phyloP scores from a whole-genome alignment of 2,329 filamentous ascomycete genomes.

The Alternaria viburni region DNA sequence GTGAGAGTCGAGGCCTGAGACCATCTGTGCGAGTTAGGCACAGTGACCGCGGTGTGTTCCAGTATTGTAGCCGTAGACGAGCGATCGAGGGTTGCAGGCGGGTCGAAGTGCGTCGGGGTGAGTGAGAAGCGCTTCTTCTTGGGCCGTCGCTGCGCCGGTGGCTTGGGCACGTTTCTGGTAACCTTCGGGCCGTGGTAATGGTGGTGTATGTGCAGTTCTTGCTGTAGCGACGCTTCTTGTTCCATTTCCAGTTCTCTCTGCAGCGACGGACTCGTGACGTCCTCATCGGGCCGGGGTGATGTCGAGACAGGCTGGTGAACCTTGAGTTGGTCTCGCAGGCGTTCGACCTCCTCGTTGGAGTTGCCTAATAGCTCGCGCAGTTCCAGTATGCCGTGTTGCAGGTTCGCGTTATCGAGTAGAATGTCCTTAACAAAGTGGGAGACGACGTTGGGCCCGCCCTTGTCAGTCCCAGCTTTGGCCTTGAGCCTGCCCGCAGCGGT shows the following conservation, averaged over 20 bases:
- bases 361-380: conserved; percentile 86
- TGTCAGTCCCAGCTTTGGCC: conserved; percentile 67
- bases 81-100: conserved; percentile 50
- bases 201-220: conserved; percentile 88
- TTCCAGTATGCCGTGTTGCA: conserved; percentile 91
- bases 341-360: conserved; percentile 93
- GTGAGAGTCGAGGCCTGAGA: conserved; percentile 69
- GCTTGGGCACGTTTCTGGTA: conserved; percentile 55
- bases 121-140: conserved; percentile 74
- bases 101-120: conserved; percentile 59
- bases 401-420: conserved; percentile 89
- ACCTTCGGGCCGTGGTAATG: conserved; percentile 74
- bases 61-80: conserved; percentile 65
- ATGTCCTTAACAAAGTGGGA: conserved; percentile 96
- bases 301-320: conserved; percentile 72
- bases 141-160: conserved; percentile 59
- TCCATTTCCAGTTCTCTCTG: conserved; percentile 70
- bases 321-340: conserved; percentile 79
- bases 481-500: conserved; percentile 80
- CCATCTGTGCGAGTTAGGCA: conserved; percentile 65
- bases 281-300: conserved; percentile 20
- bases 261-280: conserved; percentile 58
- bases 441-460: conserved; percentile 73
- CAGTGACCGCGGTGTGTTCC: conserved; percentile 66
- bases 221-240: conserved; percentile 35